phyloP scores from a whole-genome alignment of 1,139 yeast genomes.

The Saccharomycopsis phalli region DNA sequence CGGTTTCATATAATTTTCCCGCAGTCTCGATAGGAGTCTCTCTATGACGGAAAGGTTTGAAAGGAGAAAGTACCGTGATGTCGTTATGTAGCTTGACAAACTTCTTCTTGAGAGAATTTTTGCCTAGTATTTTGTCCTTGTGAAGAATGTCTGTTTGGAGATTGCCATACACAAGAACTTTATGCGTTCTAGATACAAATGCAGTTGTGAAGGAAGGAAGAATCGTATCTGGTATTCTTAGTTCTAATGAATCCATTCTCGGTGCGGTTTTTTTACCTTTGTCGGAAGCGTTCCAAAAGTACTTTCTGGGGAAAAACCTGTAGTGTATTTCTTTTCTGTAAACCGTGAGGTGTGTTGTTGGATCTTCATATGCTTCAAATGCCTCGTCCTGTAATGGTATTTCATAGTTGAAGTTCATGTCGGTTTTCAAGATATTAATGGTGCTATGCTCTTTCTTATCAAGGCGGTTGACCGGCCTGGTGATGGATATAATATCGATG shows the following conservation, averaged over 20 bases:
- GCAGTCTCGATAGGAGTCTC: background rate
- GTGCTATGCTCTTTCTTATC: conserved; percentile 3
- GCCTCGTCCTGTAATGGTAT: background rate
- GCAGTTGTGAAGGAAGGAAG: conserved; percentile 1
- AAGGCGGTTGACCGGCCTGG: background rate
- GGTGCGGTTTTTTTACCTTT: background rate
- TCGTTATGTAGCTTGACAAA: conserved; percentile 6
- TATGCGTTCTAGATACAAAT: conserved; percentile 5
- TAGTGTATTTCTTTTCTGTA: conserved; percentile 1
- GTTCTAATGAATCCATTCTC: background rate
- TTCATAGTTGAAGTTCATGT: background rate
- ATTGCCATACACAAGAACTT: conserved; percentile 1
- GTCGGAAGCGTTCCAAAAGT: background rate
- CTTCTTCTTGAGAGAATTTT: background rate
- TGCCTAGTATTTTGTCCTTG: background rate
- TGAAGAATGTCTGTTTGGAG: conserved; percentile 1
- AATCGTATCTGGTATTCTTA: background rate
- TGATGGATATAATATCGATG: conserved; percentile 5
- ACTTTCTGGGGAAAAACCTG: background rate
- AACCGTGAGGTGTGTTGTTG: background rate
- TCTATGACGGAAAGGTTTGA: too few species aligned
- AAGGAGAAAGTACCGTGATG: background rate
- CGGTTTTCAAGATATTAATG: conserved; percentile 1
- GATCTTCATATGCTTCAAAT: background rate
- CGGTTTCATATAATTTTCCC: background rate